Evolutionary conservation across 2,329 filamentous ascomycete genomes (phyloP).

Genomic region (Scytalidium lignicola): DNA sequence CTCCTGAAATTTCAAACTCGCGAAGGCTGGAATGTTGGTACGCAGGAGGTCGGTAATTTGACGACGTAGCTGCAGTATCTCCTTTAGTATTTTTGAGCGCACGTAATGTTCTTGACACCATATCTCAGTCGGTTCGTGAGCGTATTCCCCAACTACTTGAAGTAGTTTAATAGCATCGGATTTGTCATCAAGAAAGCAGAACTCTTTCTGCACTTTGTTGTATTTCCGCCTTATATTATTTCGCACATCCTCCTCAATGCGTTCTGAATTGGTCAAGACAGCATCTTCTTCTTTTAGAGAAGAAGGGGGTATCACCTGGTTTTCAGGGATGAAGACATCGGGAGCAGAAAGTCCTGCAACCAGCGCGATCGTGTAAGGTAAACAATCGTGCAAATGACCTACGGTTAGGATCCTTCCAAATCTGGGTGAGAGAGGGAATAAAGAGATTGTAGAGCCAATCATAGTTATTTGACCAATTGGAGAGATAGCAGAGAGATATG

Average conservation of each 20-base stretch:
- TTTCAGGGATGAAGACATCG: constrained; percentile 81
- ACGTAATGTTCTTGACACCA: constrained; percentile 86
- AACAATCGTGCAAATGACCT: constrained; percentile 74
- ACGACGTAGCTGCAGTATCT: constrained; percentile 74
- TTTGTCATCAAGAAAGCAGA: constrained; percentile 74
- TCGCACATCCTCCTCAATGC: constrained; percentile 65
- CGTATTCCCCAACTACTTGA: constrained; percentile 82
- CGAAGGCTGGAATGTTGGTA: constrained; percentile 64
- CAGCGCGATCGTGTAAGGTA: constrained; percentile 80
- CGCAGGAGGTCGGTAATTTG: constrained; percentile 81
- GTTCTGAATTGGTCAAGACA: constrained; percentile 59
- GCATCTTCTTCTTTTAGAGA: constrained; percentile 44
- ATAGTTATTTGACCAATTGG: constrained; percentile 69
- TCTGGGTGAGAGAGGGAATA: constrained; percentile 85
- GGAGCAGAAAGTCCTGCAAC: constrained; percentile 85
- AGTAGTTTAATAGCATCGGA: constrained; percentile 89
- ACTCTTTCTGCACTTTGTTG: constrained; percentile 70
- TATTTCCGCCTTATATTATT: constrained; percentile 56
- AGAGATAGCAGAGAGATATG: constrained; percentile 77
- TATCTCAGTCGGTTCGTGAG: constrained; percentile 62
- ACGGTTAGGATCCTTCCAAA: constrained; percentile 90
- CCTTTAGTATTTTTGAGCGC: constrained; percentile 78
- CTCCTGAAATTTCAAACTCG: constrained; percentile 49
- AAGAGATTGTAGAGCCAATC: constrained; percentile 76
- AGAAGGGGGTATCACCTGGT: constrained; percentile 61